A percentile compares a stretch with the other conserved stretches of the same genome.
Evolutionary conservation across 192 early-diverging fungal species (phyloP).

Genomic region (Entomortierella lignicola): DNA sequence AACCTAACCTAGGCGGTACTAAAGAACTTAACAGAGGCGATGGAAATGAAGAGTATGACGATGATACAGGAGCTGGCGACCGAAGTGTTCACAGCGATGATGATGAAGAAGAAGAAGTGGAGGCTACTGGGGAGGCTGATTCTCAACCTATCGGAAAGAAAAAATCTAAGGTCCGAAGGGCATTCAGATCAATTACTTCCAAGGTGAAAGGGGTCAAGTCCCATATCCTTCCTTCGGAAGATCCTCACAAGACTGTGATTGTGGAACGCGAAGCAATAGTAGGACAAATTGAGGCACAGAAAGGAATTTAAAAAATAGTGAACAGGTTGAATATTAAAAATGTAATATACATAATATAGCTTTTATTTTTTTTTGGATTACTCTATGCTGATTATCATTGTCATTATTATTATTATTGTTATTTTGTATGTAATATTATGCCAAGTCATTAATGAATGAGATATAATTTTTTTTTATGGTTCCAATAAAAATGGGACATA

Average conservation of each 20-base stretch:
- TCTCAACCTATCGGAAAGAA: background rate
- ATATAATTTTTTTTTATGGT: background rate
- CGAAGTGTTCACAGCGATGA: background rate
- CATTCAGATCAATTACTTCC: background rate
- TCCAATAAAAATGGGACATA: conserved; percentile 1
- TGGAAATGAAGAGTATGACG: background rate
- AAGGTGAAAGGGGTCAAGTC: conserved; percentile 9
- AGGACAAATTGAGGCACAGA: no score
- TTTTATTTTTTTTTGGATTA: background rate
- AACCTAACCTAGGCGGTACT: background rate
- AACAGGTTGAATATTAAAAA: background rate
- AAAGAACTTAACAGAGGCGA: no score
- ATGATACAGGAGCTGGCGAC: background rate
- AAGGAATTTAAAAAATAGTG: no score
- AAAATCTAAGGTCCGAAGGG: background rate
- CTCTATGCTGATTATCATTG: background rate
- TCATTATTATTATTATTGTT: no score
- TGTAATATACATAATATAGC: background rate
- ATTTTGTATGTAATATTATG: background rate
- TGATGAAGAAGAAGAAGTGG: background rate
- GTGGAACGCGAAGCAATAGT: no score
- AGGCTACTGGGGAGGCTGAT: background rate
- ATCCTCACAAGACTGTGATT: background rate
- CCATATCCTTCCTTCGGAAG: background rate
- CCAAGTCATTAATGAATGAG: background rate